phyloP scores from a whole-genome alignment of 805 yeast genomes.

The Metschnikowia reukaufii region DNA sequence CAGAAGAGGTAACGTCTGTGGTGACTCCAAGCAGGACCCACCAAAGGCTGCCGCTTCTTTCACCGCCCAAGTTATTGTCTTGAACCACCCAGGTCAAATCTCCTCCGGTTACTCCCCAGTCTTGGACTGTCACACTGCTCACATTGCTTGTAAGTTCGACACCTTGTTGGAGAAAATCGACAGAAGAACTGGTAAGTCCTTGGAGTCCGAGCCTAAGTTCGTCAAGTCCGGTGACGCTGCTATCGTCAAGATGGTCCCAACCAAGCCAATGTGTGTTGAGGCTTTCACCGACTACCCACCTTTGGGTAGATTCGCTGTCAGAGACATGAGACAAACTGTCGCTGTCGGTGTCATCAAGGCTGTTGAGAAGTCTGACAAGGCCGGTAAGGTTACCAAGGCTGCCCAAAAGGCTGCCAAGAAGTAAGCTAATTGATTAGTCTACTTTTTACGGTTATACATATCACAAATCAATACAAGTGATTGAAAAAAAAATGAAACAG shows the following conservation, averaged over 20 bases:
- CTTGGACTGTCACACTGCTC: constrained; percentile 90
- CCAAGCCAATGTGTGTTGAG: constrained; percentile 47
- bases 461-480: neutral
- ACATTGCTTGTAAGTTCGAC: constrained; percentile 86
- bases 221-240: constrained; percentile 42
- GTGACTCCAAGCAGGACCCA: constrained; percentile 89
- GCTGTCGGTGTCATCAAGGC: constrained; percentile 99
- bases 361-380: constrained; percentile 82
- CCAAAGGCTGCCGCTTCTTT: constrained; percentile 77
- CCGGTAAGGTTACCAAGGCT: constrained; percentile 96
- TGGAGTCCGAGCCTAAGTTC: constrained; percentile 36
- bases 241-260: constrained; percentile 43
- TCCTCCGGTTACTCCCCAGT: constrained; percentile 91
- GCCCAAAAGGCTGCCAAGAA: constrained; percentile 81
- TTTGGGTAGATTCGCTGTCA: constrained; percentile 63
- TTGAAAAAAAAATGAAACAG: too few species aligned
- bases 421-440: constrained; percentile 35
- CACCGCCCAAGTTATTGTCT: constrained; percentile 81
- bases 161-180: constrained; percentile 80
- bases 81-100: constrained; percentile 92
- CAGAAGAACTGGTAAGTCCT: constrained; percentile 58
- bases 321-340: constrained; percentile 99
- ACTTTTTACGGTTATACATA: constrained; percentile 1
- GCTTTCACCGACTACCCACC: constrained; percentile 47
- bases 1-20: constrained; percentile 91